Evolutionary conservation across 495 filamentous ascomycete species (phyloP).

Genomic region (Neurospora africana): DNA sequence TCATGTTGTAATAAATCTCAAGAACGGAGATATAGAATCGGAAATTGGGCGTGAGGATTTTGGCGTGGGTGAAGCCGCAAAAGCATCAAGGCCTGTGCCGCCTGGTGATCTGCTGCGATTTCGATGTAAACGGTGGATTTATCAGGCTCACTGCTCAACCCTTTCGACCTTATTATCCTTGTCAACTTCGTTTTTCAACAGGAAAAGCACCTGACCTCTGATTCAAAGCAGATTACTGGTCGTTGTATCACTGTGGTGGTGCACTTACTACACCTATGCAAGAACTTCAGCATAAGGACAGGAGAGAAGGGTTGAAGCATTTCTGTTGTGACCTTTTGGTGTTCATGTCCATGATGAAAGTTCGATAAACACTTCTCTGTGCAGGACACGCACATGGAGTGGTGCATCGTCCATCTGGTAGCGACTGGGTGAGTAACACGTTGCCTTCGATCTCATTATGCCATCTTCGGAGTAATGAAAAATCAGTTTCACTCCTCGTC

Average conservation of each 20-base stretch:
- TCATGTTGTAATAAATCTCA: background rate
- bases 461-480: background rate
- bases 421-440: background rate
- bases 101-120: background rate
- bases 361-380: background rate
- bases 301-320: background rate
- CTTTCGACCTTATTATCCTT: background rate
- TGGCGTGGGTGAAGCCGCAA: background rate
- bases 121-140: background rate
- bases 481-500: background rate
- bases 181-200: background rate
- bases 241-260: background rate
- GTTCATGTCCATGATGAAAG: background rate
- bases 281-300: background rate
- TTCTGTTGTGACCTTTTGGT: background rate
- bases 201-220: background rate
- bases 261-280: background rate
- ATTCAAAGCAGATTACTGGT: background rate
- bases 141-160: background rate
- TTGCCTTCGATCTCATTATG: background rate
- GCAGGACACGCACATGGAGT: background rate
- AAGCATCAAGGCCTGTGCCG: background rate
- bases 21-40: background rate
- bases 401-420: background rate
- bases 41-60: background rate